Base-by-base conservation (phyloP, 192 early-diverging fungal species). In the Coemansia sp. region DNA sequence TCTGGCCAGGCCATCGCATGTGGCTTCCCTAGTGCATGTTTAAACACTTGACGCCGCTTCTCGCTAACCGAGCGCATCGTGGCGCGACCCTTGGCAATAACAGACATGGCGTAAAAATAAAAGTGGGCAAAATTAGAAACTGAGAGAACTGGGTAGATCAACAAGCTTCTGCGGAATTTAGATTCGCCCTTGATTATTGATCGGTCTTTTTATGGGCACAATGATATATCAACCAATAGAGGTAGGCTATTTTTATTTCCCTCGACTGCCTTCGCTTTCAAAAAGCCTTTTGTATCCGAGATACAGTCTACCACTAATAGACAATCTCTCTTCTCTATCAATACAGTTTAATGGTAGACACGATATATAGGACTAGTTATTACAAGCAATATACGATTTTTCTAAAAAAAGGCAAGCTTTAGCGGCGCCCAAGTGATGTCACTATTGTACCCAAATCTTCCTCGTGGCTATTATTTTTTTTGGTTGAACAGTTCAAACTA, bases 11-110 rank as follows among this genome's bases (percentile, higher is more conserved):
- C 24, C 34, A 73, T 83, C 2, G 73, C 66, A 36, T 75, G 78
- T 2, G 81, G 81, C 52, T 75, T 78, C 40, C 74, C 81, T 11
- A 83, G 70, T 1, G 73, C 76, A 40, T 83, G 76, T 61, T 83
- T 83, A 60, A 83, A 75, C 52, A 83, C 76, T 24, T 69, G 70
- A 8, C 76, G 81, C 22, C 70, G 61, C 65, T 68, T 69, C 6
- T 66, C 49, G 68, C 72, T 64, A 1, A 64, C 62, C 11, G 64
- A 52, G 27, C 81, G 81, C 22, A 65, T 76, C 0, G 80, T 70
- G 1, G 64, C 47, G 8, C 58, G 39, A 29, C 62, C 57, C 46
- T 66, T 63, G 5, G 57, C 66, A 24, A 72, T 33, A 46, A 65
- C 70, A 11, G 70, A 72, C 70, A 72, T 72, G 65, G 33, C n/a